These are phyloP conservation scores for Fistulifera pelliculosa DNA, from an alignment of 108 stramenopile species.

Conservation along the genomic window DNA sequence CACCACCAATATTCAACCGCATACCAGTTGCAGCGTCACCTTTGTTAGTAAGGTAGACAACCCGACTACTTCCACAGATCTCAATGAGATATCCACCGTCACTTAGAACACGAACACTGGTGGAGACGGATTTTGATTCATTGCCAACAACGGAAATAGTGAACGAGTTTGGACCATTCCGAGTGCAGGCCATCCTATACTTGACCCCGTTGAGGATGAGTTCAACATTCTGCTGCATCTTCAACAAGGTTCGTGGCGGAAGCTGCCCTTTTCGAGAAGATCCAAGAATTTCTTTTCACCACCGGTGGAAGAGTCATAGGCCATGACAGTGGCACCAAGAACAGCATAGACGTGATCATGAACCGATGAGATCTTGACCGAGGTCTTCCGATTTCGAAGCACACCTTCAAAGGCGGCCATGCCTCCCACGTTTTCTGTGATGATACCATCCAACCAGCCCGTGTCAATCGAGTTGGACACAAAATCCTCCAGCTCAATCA, in stretches of 20 bases:
- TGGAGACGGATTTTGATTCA: constrained; percentile 32
- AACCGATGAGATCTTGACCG: constrained; percentile 12
- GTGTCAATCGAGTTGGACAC: constrained; percentile 92
- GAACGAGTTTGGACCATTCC: constrained; percentile 63
- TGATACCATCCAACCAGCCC: constrained; percentile 97
- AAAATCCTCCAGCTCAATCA: constrained; percentile 94
- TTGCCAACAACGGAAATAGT: constrained; percentile 28
- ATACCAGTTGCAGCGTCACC: constrained; percentile 70
- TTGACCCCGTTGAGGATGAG: constrained; percentile 91
- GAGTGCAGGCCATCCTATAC: constrained; percentile 74
- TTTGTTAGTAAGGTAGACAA: constrained; percentile 82
- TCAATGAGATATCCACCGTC: constrained; percentile 95
- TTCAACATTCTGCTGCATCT: constrained; percentile 71
- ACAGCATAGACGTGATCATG: constrained; percentile 59
- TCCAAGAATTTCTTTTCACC: constrained; percentile 68
- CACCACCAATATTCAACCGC: constrained; percentile 81
- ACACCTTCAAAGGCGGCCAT: constrained; percentile 18
- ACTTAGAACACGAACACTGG: constrained; percentile 82
- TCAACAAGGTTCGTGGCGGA: constrained; percentile 72
- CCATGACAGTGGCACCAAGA: constrained; percentile 68
- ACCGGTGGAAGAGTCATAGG: constrained; percentile 46
- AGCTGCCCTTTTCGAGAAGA: constrained; percentile 81
- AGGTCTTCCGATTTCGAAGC: constrained; percentile 2
- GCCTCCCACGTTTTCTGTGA: constrained; percentile 58
- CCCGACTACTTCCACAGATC: constrained; percentile 82